Base-by-base conservation (phyloP, 305 asterid species). In the Vinca major region DNA sequence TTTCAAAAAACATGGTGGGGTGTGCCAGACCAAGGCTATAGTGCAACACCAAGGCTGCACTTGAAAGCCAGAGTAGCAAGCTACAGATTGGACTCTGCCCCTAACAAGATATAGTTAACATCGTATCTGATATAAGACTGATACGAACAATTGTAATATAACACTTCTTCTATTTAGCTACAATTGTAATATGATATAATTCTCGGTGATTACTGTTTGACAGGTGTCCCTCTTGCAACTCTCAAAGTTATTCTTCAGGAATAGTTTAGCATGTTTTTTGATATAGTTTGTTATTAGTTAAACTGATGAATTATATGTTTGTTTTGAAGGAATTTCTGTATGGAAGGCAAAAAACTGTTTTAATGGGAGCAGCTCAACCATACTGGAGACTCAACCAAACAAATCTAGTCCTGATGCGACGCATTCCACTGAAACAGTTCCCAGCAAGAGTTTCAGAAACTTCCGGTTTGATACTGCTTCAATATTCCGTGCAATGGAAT, bases 331-430 rank as follows among this genome's bases (percentile, higher is more conserved):
- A 80, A 58, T 80, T 57, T 79, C 82, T 3, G 78, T 88, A 47
- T 90, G 95, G 97, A 90, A 80, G 73, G 95, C 92, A 66, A 88
- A 79, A 75, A 80, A 65, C 49, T 74, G 86, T 78, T 85, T 89
- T 52, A 69, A 77, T 0, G 90, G 94, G 58, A 84, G 83, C 73
- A 80, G 80, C 91, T 76, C 86, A 47, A 76, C 63, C 16, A 56
- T 64, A 71, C 67, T 72, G 0, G 96, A 86, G 66, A 74, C 73
- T 83, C 95, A 79, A 65, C 69, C 78, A 40, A 77, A 21, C 79
- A 91, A 83, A 78, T 56, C 85, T 49, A 80, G 71, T n/a, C 73
- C 77, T 9, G 90, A 82, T 58, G 75, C 1, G 33, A 26, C 65
- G 37, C 80, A 73, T 50, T 43, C 83, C 61, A 53, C 75, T 2